Evolutionary conservation across 495 filamentous ascomycete species (phyloP), one percentile per base, ranked within the genome.

Genomic region (Penicillium maclennaniae): DNA sequence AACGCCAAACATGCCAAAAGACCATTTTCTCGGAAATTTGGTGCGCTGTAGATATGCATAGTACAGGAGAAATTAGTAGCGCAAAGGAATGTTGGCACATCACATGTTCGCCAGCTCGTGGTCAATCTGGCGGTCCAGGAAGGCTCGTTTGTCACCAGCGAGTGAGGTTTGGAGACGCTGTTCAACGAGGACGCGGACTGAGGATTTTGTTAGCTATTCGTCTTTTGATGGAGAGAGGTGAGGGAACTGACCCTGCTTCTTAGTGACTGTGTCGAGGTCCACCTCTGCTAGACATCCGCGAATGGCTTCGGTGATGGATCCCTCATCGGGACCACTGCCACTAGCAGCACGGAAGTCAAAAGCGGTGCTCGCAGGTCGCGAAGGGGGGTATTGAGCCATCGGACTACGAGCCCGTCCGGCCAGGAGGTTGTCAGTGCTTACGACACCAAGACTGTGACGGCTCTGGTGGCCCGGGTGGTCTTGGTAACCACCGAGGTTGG

Each of bases 61-160:
- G 54, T 60, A 63, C 55, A 65, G 37, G 45, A 14, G 21, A 19
- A 27, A 43, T 42, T 49, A 21, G 23, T 7, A 38, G 21, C 43
- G 20, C 23, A 7, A 16, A 27, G 38, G 34, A 21, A 21, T 47
- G 44, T 25, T 6, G 15, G 2, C 38, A 51, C 21, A 63, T 79
- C 77, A 95, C 92, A 97, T 96, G 70, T 88, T 95, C 45, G 92
- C 91, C 59, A 98, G 75, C 72, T 97, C 92, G 47, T 82, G 81
- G 71, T 98, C 93, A 71, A 98, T 97, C 74, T 88, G 84, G 58
- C 83, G 80, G 71, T 97, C 92, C 69, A 97, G 75, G 75, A 93
- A 96, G 21, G 79, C 80, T 56, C 85, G 80, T 65, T 88, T 86
- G 59, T 96, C 91, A 17, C 88, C 92, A 3, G 79, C 74, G 52